Conservation (phyloP, 139 green algal genomes). For the Coelastrella sp. region DNA sequence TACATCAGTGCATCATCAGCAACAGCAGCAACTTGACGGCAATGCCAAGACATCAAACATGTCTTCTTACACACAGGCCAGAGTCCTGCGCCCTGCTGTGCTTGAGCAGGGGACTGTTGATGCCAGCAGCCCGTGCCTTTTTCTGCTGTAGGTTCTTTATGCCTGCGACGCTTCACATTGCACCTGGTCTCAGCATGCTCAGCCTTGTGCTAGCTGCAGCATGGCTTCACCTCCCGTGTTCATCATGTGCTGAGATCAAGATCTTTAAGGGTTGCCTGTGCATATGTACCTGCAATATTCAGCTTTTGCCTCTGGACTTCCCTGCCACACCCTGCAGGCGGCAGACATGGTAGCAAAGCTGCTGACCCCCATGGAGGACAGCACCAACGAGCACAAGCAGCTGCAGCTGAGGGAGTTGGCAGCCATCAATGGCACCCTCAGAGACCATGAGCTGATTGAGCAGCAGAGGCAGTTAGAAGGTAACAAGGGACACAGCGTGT, state of each 20-base stretch:
- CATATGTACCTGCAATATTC: not conserved
- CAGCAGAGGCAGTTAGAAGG: slow-evolving; percentile 31
- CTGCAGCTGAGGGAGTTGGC: slow-evolving; percentile 95
- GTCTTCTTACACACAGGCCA: not conserved
- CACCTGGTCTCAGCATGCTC: too few species aligned
- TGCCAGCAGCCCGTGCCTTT: not conserved
- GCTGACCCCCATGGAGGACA: slow-evolving; percentile 67
- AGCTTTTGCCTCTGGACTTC: not conserved
- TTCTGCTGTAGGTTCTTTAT: too few species aligned
- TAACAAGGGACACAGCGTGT: slow-evolving; percentile 34
- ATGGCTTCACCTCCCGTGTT: too few species aligned
- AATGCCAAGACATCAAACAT: not conserved
- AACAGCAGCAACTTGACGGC: not conserved
- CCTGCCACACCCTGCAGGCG: not conserved
- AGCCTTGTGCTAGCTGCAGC: not conserved
- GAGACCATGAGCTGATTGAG: slow-evolving; percentile 57
- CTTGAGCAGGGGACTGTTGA: too few species aligned
- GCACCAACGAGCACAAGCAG: slow-evolving; percentile 93
- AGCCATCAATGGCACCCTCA: slow-evolving; percentile 89
- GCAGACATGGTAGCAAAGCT: slow-evolving; percentile 48
- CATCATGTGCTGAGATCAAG: too few species aligned
- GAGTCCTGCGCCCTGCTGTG: too few species aligned
- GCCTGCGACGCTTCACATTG: too few species aligned
- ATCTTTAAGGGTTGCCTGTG: not conserved
- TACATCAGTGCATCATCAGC: not conserved